Percentiles rank a stretch among this genome's conserved stretches.
Evolutionary conservation across 2,329 filamentous ascomycete genomes (phyloP).

Genomic region (Zarea fungicola): DNA sequence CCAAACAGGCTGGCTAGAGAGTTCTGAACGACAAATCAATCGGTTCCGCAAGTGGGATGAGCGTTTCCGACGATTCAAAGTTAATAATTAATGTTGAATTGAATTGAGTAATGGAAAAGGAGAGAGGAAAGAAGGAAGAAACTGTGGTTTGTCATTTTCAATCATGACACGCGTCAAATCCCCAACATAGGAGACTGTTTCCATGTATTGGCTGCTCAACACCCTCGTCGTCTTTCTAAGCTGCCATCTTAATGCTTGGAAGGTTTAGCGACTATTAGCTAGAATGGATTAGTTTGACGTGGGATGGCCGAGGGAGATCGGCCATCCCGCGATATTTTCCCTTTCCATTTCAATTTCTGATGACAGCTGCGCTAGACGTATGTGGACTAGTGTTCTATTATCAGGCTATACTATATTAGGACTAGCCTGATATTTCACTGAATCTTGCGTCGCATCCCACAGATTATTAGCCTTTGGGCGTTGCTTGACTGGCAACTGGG

Average conservation of each 20-base stretch:
- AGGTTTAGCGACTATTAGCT: background rate
- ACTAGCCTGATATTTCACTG: too few relatives aligned
- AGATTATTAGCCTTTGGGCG: too few relatives aligned
- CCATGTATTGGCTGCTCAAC: constrained; percentile 6
- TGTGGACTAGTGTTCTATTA: too few relatives aligned
- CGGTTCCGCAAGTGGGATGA: too few relatives aligned
- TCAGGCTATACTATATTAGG: too few relatives aligned
- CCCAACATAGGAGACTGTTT: background rate
- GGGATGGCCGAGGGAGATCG: constrained; percentile 7
- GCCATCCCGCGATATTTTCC: constrained; percentile 10
- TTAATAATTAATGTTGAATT: too few relatives aligned
- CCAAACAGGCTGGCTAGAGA: too few relatives aligned
- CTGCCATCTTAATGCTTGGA: constrained; percentile 5
- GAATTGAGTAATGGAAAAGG: too few relatives aligned
- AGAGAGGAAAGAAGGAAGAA: background rate
- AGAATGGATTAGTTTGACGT: background rate
- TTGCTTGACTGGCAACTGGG: too few relatives aligned
- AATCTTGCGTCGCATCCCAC: too few relatives aligned
- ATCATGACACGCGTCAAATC: constrained; percentile 5
- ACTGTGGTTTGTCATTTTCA: background rate
- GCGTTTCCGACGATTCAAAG: too few relatives aligned
- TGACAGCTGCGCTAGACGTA: background rate
- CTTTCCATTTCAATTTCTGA: constrained; percentile 2
- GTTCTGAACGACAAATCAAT: too few relatives aligned
- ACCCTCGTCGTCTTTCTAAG: constrained; percentile 9